Evolutionary conservation across 2,329 filamentous ascomycete genomes (phyloP).

Genomic region (Xylariaceae sp.): DNA sequence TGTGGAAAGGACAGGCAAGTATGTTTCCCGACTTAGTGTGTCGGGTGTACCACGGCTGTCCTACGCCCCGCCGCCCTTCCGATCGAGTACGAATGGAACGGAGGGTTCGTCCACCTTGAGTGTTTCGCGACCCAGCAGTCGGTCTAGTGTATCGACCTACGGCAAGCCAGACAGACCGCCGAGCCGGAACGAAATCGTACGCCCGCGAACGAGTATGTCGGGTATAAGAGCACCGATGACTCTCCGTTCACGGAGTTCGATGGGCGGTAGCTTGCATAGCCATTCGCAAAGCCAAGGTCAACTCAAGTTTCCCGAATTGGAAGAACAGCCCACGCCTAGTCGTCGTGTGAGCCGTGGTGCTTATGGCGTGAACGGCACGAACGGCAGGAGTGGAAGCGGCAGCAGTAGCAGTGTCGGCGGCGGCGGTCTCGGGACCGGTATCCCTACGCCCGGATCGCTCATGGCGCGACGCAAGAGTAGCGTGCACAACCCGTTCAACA

Average conservation of each 20-base stretch:
- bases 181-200: conserved; percentile 52
- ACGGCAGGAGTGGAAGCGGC: background rate
- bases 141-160: conserved; percentile 53
- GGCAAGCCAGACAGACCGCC: conserved; percentile 44
- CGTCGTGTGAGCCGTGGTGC: conserved; percentile 50
- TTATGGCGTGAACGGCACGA: conserved; percentile 38
- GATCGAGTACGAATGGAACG: conserved; percentile 41
- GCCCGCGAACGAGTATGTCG: conserved; percentile 58
- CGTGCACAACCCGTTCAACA: conserved; percentile 28
- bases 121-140: conserved; percentile 66
- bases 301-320: conserved; percentile 49
- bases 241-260: conserved; percentile 63
- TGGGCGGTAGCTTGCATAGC: conserved; percentile 58
- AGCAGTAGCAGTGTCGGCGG: no score
- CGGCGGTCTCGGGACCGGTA: conserved; percentile 30
- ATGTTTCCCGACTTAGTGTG: conserved; percentile 55
- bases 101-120: conserved; percentile 34
- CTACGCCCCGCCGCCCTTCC: conserved; percentile 56
- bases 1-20: conserved; percentile 38
- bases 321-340: conserved; percentile 47
- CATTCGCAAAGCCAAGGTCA: conserved; percentile 55
- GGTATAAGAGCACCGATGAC: conserved; percentile 61
- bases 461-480: conserved; percentile 44
- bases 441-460: conserved; percentile 45
- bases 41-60: conserved; percentile 60